phyloP scores from a whole-genome alignment of 179 eudicot genomes.

The Pouteria campechiana region DNA sequence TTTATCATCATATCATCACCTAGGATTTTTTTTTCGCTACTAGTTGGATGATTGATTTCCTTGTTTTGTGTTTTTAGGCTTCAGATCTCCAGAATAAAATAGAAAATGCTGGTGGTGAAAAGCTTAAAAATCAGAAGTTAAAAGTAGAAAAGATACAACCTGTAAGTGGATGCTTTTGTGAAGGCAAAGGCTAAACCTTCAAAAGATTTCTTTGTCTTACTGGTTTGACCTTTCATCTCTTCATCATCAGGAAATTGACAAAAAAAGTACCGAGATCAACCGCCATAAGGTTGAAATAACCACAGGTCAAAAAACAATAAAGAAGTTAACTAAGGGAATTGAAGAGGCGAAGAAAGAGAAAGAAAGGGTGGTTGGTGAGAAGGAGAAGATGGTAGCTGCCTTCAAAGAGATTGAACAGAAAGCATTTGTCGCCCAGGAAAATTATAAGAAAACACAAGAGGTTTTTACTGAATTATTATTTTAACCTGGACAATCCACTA shows the following conservation, averaged over 20 bases:
- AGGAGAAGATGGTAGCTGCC: constrained; percentile 33
- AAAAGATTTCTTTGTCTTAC: background rate
- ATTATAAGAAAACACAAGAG: constrained; percentile 66
- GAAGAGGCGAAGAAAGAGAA: constrained; percentile 79
- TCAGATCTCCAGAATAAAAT: constrained; percentile 73
- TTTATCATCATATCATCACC: too few species aligned
- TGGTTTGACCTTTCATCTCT: too few species aligned
- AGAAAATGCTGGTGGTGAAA: constrained; percentile 97
- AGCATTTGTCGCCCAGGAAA: constrained; percentile 75
- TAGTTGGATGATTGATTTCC: background rate
- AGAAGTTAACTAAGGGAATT: constrained; percentile 69
- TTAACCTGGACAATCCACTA: background rate
- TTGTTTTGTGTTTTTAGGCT: constrained; percentile 29
- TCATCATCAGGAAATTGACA: constrained; percentile 74
- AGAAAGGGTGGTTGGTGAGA: constrained; percentile 54
- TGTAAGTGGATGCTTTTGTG: constrained; percentile 38
- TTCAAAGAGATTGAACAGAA: constrained; percentile 76
- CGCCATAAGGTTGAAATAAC: constrained; percentile 86
- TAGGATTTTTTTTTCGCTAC: too few species aligned
- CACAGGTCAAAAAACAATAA: constrained; percentile 74
- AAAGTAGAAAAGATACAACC: constrained; percentile 73
- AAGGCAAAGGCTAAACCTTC: background rate
- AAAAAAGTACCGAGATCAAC: constrained; percentile 73
- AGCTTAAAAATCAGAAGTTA: constrained; percentile 58
- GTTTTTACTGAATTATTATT: constrained; percentile 14